Conservation (phyloP, 1,139 yeast genomes). For the Saccharomyces hybrid region DNA sequence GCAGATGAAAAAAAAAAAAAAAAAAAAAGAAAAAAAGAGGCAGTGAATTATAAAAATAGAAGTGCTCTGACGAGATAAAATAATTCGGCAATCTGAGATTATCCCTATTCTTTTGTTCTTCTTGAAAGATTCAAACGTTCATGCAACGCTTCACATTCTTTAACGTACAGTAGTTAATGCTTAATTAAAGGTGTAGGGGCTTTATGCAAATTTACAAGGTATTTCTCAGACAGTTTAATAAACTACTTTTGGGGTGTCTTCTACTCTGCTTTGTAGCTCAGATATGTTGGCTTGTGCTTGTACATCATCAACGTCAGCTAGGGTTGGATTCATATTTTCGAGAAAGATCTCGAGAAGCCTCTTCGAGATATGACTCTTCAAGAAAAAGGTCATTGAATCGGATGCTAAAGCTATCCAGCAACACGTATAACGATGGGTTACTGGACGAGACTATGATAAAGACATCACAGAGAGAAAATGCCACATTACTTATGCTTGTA, state of each 20-base stretch:
- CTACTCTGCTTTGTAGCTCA: neutral
- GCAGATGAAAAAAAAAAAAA: neutral
- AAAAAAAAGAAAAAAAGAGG: neutral
- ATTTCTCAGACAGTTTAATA: neutral
- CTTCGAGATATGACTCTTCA: constrained; percentile 9
- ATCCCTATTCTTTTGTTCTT: neutral
- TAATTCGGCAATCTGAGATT: neutral
- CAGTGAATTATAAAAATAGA: too few relatives aligned
- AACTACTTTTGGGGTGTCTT: neutral
- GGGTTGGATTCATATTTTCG: constrained; percentile 3
- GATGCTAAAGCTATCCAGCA: constrained; percentile 14
- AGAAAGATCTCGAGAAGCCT: constrained; percentile 9
- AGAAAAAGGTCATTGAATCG: constrained; percentile 10
- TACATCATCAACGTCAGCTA: neutral
- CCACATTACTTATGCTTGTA: constrained; percentile 65
- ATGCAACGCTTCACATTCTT: neutral
- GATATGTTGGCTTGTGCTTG: neutral
- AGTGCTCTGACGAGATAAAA: neutral
- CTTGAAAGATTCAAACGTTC: neutral
- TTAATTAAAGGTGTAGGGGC: neutral
- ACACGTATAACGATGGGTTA: constrained; percentile 10
- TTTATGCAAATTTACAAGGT: neutral
- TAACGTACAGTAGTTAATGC: neutral
- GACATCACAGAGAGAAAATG: neutral
- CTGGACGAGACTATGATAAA: neutral